These are phyloP conservation scores for Astrocystis sublimbata DNA, from an alignment of 495 filamentous ascomycete genomes.

Conservation along the genomic window DNA sequence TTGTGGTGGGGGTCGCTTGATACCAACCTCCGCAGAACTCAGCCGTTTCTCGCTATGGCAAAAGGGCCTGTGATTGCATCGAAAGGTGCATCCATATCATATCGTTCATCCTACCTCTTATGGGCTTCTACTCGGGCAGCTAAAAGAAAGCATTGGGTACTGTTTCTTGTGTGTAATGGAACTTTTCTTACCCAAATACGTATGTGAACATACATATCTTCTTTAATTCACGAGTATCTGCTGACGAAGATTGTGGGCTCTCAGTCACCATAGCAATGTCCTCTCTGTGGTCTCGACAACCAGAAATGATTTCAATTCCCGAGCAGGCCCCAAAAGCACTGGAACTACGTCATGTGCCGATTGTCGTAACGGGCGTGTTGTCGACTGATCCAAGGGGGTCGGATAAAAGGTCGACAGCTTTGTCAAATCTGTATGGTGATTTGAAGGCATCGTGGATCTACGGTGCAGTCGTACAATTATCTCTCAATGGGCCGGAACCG, in stretches of 20 bases:
- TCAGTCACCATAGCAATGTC: conserved; percentile 44
- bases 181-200: conserved; percentile 35
- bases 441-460: conserved; percentile 31
- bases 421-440: conserved; percentile 5
- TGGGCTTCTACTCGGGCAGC: conserved; percentile 34
- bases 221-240: too few relatives aligned
- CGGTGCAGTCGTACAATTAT: conserved; percentile 35
- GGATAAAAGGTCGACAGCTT: background rate
- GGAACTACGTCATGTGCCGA: background rate
- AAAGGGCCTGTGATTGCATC: conserved; percentile 18
- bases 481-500: conserved; percentile 35
- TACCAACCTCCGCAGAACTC: conserved; percentile 34
- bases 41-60: conserved; percentile 39
- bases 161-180: conserved; percentile 34
- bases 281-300: conserved; percentile 29
- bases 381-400: background rate
- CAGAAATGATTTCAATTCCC: background rate
- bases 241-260: too few relatives aligned
- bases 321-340: background rate
- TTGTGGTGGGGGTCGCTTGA: conserved; percentile 45
- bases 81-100: conserved; percentile 31
- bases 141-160: conserved; percentile 36
- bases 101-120: conserved; percentile 34
- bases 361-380: background rate
- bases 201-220: too few relatives aligned